Percentiles rank a stretch among this genome's conserved stretches.
Conservation (phyloP, 305 asterid species). For the Lippia alba region DNA sequence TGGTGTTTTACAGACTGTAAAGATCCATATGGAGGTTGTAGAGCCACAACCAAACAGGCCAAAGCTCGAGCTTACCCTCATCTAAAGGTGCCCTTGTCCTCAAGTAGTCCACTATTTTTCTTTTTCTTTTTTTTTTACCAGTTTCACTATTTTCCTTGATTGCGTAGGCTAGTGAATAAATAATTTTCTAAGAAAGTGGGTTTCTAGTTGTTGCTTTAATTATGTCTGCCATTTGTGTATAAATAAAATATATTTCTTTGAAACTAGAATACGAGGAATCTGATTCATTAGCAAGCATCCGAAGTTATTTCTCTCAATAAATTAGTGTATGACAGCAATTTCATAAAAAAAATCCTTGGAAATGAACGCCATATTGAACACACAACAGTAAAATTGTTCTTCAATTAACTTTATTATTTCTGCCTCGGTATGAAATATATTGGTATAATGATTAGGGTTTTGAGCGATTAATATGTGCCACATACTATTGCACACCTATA, state of each 20-base stretch:
- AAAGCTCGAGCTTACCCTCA: slow-evolving; percentile 79
- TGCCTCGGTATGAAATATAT: too few relatives aligned
- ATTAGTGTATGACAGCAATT: neutral
- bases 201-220: neutral
- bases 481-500: too few relatives aligned
- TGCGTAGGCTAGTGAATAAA: neutral
- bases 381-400: too few relatives aligned
- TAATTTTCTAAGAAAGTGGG: neutral
- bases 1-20: slow-evolving; percentile 80
- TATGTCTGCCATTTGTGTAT: slow-evolving; percentile 1
- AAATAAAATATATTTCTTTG: neutral
- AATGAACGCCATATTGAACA: neutral
- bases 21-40: slow-evolving; percentile 86
- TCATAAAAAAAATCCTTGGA: neutral
- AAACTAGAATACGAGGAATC: neutral
- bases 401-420: too few relatives aligned
- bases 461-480: too few relatives aligned
- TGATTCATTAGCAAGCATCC: slow-evolving; percentile 4
- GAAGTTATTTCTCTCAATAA: neutral
- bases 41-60: slow-evolving; percentile 97
- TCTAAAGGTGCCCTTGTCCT: slow-evolving; percentile 31
- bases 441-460: too few relatives aligned
- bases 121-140: too few relatives aligned
- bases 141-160: neutral
- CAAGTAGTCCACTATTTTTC: neutral